Conservation (phyloP, 2,329 filamentous ascomycete genomes). For the Colletotrichum melonis region DNA sequence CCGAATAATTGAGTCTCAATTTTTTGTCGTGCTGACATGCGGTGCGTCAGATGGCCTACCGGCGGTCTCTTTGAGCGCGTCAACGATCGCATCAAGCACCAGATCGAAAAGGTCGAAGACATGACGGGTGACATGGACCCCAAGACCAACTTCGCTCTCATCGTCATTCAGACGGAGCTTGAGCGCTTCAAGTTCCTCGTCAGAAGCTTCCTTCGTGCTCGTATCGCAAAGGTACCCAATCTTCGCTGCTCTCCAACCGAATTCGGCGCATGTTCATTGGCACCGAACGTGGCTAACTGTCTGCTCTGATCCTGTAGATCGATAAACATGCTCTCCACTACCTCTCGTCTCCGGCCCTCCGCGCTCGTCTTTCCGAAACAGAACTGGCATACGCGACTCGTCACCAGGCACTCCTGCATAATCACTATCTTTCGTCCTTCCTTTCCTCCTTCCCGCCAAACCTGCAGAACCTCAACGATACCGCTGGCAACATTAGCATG, state of each 20-base stretch:
- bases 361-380: slow-evolving; percentile 75
- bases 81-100: slow-evolving; percentile 75
- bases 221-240: slow-evolving; percentile 81
- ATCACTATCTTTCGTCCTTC: slow-evolving; percentile 89
- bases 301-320: slow-evolving; percentile 62
- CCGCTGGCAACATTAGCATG: slow-evolving; percentile 90
- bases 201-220: slow-evolving; percentile 81
- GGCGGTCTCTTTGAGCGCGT: slow-evolving; percentile 84
- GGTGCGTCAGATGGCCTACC: slow-evolving; percentile 68
- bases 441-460: slow-evolving; percentile 82
- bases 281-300: neutral
- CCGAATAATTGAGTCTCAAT: neutral
- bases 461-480: slow-evolving; percentile 90
- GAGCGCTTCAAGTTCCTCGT: slow-evolving; percentile 94
- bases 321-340: slow-evolving; percentile 83
- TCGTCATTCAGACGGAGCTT: slow-evolving; percentile 95
- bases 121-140: slow-evolving; percentile 89
- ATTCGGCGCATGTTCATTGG: neutral
- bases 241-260: neutral
- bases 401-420: slow-evolving; percentile 85
- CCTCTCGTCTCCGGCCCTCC: slow-evolving; percentile 66
- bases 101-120: slow-evolving; percentile 78
- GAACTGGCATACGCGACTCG: slow-evolving; percentile 86
- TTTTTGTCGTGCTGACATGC: neutral
- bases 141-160: slow-evolving; percentile 91